Conservation (phyloP, 2,329 filamentous ascomycete species). For the Alternaria sp. region DNA sequence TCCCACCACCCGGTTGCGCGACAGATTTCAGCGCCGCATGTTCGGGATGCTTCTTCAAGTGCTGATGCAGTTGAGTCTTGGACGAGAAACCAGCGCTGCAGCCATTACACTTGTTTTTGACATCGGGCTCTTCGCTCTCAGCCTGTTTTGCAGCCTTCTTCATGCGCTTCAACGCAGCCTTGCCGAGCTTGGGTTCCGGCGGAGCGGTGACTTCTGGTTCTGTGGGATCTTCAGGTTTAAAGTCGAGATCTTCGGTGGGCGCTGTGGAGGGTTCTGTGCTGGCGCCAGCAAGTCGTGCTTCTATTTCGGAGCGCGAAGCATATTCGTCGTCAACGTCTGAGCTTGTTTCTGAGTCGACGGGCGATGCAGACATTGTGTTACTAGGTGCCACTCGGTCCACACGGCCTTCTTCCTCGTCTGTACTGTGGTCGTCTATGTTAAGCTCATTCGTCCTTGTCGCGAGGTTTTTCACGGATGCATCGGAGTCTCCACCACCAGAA, state of each 20-base stretch:
- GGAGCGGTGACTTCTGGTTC: conserved; percentile 1
- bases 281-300: conserved; percentile 39
- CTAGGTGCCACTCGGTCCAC: background rate
- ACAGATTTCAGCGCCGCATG: conserved; percentile 64
- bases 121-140: conserved; percentile 29
- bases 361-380: background rate
- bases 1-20: conserved; percentile 6
- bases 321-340: conserved; percentile 45
- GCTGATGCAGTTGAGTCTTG: conserved; percentile 74
- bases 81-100: conserved; percentile 81
- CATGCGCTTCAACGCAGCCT: conserved; percentile 56
- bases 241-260: conserved; percentile 6
- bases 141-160: conserved; percentile 54
- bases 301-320: conserved; percentile 44
- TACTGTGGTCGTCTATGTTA: conserved; percentile 14
- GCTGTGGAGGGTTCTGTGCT: conserved; percentile 13
- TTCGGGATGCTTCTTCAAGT: conserved; percentile 65
- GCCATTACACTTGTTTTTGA: conserved; percentile 72
- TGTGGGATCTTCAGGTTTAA: conserved; percentile 5
- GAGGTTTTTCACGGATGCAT: conserved; percentile 33
- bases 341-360: background rate
- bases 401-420: conserved; percentile 20
- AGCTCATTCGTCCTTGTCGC: conserved; percentile 21
- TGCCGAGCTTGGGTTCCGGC: conserved; percentile 51
- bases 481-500: conserved; percentile 47